Percentiles rank a stretch among this genome's conserved stretches.
These are phyloP conservation scores for Schwanniomyces sp. DNA, from an alignment of 805 yeast species.

Conservation along the genomic window DNA sequence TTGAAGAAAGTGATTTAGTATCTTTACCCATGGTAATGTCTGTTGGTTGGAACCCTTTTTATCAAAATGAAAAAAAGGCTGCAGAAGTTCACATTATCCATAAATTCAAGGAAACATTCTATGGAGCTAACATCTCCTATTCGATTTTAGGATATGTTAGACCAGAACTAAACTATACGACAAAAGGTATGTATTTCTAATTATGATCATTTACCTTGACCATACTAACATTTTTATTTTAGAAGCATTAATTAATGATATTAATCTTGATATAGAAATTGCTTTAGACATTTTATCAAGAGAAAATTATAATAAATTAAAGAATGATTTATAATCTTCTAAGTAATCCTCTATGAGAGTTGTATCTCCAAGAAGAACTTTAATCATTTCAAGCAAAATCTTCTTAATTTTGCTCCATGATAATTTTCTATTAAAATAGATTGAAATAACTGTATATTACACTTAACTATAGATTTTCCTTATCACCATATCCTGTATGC, in stretches of 20 bases:
- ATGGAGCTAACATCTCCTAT: conserved; percentile 75
- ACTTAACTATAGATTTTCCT: too few relatives aligned
- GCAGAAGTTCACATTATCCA: conserved; percentile 88
- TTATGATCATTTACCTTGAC: neutral
- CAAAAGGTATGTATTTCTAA: conserved; percentile 40
- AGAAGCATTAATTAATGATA: conserved; percentile 85
- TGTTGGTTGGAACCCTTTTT: conserved; percentile 94
- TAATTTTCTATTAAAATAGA: neutral
- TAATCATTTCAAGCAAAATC: neutral
- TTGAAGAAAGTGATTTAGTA: conserved; percentile 43
- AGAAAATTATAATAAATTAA: conserved; percentile 13
- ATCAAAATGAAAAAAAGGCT: conserved; percentile 72
- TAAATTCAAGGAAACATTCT: conserved; percentile 64
- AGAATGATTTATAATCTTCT: conserved; percentile 3
- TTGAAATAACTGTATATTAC: neutral
- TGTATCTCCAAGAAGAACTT: too few relatives aligned
- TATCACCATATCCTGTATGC: neutral
- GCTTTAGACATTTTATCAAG: conserved; percentile 51
- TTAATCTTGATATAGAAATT: conserved; percentile 71
- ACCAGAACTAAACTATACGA: conserved; percentile 84
- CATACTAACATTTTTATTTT: conserved; percentile 21
- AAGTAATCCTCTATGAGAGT: too few relatives aligned
- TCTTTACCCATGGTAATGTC: conserved; percentile 90
- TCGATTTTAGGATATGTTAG: conserved; percentile 84
- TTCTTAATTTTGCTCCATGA: too few relatives aligned